A percentile compares a stretch with the other conserved stretches of the same genome.
Evolutionary conservation across 129 eudicot species (phyloP).

Genomic region (Flaveria trinervia): DNA sequence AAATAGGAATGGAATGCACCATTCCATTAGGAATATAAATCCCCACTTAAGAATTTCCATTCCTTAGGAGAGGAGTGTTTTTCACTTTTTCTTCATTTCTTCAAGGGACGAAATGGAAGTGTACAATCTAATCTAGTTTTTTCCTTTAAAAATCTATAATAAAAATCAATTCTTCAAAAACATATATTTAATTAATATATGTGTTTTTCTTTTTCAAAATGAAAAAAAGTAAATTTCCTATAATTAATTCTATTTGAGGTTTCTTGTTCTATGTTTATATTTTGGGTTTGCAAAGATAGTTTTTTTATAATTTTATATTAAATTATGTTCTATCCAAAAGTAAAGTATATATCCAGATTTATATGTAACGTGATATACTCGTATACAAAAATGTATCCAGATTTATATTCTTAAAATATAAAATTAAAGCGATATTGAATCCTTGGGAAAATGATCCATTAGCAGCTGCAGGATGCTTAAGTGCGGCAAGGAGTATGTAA

Average conservation of each 20-base stretch:
- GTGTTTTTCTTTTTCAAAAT: too few relatives aligned
- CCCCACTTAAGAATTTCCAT: background rate
- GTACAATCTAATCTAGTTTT: background rate
- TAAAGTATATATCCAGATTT: background rate
- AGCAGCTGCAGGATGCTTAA: background rate
- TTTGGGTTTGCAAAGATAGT: background rate
- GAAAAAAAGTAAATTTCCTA: too few relatives aligned
- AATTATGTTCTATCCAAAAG: background rate
- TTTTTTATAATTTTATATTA: background rate
- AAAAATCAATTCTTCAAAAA: too few relatives aligned
- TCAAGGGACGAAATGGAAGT: background rate
- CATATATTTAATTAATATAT: too few relatives aligned
- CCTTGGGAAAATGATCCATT: background rate
- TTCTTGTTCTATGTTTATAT: background rate
- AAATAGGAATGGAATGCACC: background rate
- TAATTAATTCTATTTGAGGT: too few relatives aligned
- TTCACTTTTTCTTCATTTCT: background rate
- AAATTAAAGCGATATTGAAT: too few relatives aligned
- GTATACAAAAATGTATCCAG: too few relatives aligned
- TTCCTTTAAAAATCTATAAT: too few relatives aligned
- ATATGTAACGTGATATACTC: background rate
- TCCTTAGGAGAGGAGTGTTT: background rate
- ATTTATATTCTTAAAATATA: too few relatives aligned
- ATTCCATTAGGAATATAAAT: background rate
- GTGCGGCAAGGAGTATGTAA: background rate